A percentile compares a stretch with the other conserved stretches of the same genome.
These are phyloP conservation scores for Globisporangium spinosum DNA, from an alignment of 352 stramenopile species.

Conservation along the genomic window DNA sequence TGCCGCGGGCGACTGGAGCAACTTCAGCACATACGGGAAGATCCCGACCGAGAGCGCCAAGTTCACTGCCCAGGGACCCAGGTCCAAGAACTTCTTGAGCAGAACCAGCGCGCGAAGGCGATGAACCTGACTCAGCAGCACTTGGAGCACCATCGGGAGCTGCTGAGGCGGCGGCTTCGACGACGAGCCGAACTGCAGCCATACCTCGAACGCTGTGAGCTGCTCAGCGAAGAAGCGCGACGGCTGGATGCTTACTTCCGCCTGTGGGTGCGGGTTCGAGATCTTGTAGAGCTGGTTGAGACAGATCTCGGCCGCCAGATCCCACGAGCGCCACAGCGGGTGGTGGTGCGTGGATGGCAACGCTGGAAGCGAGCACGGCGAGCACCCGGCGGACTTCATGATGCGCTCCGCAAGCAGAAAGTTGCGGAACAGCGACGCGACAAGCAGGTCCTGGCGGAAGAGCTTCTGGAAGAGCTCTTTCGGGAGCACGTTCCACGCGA, in stretches of 20 bases:
- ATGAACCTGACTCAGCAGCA: slow-evolving; percentile 96
- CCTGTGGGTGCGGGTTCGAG: slow-evolving; percentile 59
- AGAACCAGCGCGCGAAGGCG: slow-evolving; percentile 95
- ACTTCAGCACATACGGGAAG: slow-evolving; percentile 98
- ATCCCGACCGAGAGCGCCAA: slow-evolving; percentile 94
- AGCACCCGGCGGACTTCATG: slow-evolving; percentile 87
- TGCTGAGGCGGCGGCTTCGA: slow-evolving; percentile 93
- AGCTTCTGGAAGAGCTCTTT: slow-evolving; percentile 96
- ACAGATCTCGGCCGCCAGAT: slow-evolving; percentile 97
- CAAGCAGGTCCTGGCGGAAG: slow-evolving; percentile 98
- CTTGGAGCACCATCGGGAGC: slow-evolving; percentile 97
- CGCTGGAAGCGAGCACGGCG: slow-evolving; percentile 90
- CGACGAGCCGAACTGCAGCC: slow-evolving; percentile 93
- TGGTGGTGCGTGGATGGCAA: slow-evolving; percentile 95
- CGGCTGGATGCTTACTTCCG: slow-evolving; percentile 72
- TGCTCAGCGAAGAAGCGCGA: slow-evolving; percentile 98
- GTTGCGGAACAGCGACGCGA: slow-evolving; percentile 98
- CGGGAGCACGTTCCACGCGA: slow-evolving; percentile 98
- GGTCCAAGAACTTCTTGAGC: slow-evolving; percentile 94
- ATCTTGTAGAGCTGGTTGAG: slow-evolving; percentile 93
- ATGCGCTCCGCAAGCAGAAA: slow-evolving; percentile 98
- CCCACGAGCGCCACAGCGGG: slow-evolving; percentile 97
- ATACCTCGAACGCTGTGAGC: slow-evolving; percentile 98
- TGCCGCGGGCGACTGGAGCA: slow-evolving; percentile 93
- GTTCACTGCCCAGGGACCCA: slow-evolving; percentile 90